Evolutionary conservation across 2,329 filamentous ascomycete genomes (phyloP), one percentile per base, ranked within the genome.

Genomic region (Curvularia sp.): DNA sequence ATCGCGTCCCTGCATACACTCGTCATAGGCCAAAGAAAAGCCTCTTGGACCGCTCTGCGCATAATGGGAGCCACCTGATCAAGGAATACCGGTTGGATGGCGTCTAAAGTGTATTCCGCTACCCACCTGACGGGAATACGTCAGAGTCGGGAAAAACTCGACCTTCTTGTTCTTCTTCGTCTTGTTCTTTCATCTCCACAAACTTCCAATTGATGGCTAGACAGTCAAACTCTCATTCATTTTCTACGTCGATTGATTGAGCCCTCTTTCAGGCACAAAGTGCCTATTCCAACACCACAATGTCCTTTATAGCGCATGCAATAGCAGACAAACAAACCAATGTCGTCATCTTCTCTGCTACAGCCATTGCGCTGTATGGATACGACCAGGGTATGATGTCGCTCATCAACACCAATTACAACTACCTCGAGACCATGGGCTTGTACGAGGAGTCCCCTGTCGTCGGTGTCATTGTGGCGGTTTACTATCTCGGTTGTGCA

Each of bases 401-500:
- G 50, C 72, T 85, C 38, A 83, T 85, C 74, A 85, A 85, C 64
- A 85, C 83, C 1, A 85, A 85, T 61, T 64, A 80, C 49, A 60
- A 82, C 63, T 88, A 88, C 65, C 81, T 88, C 1, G 60, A 71
- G 6, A 87, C 84, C 30, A 88, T 88, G 85, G 80, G 80, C 48
- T 84, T 88, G 35, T 57, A 65, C 6, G 76, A 78, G 61, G 77
- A 82, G 31, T 81, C 80, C 4, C 80, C 84, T 1, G 65, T 87
- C 22, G 84, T 88, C 35, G 85, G 86, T 53, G 78, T 86, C 55
- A 85, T 87, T 53, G 85, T 88, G 15, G 83, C 84, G 2, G 79
- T 88, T 30, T 88, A 88, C 76, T 88, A 88, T 63, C 81, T 88
- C 5, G 85, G 85, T n/a, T 87, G 85, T 64, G 79, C 85, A 3